These are phyloP conservation scores for Cymbidium sinense DNA, from an alignment of 106 monocot genomes.

Conservation along the genomic window DNA sequence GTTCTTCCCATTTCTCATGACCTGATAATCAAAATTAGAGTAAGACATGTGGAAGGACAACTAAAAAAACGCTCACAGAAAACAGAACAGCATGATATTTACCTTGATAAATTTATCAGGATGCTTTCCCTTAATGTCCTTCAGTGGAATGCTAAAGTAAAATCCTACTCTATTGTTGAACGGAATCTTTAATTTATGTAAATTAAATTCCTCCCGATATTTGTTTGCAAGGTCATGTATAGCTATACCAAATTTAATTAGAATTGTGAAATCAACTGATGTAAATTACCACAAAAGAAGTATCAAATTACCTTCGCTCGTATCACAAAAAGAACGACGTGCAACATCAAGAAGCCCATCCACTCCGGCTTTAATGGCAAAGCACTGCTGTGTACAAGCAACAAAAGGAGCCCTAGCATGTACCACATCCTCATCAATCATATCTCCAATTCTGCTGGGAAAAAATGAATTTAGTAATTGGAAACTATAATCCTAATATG, in stretches of 20 bases:
- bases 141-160: constrained; percentile 90
- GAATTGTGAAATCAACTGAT: neutral
- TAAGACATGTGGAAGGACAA: neutral
- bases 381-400: constrained; percentile 93
- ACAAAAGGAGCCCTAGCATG: constrained; percentile 95
- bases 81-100: constrained; percentile 2
- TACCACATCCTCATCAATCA: constrained; percentile 86
- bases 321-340: constrained; percentile 86
- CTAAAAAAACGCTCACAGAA: neutral
- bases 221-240: constrained; percentile 89
- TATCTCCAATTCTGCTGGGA: constrained; percentile 56
- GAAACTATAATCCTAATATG: neutral
- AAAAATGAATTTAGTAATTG: neutral
- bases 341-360: constrained; percentile 94
- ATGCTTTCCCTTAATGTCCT: constrained; percentile 70
- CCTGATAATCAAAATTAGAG: constrained; percentile 31
- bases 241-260: constrained; percentile 47
- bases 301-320: constrained; percentile 79
- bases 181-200: constrained; percentile 87
- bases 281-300: neutral
- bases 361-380: constrained; percentile 87
- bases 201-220: constrained; percentile 79
- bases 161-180: constrained; percentile 88
- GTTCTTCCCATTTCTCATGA: constrained; percentile 86
- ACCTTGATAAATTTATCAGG: constrained; percentile 96